Conservation (phyloP, 495 filamentous ascomycete genomes). For the Podospora pseudopauciseta region DNA sequence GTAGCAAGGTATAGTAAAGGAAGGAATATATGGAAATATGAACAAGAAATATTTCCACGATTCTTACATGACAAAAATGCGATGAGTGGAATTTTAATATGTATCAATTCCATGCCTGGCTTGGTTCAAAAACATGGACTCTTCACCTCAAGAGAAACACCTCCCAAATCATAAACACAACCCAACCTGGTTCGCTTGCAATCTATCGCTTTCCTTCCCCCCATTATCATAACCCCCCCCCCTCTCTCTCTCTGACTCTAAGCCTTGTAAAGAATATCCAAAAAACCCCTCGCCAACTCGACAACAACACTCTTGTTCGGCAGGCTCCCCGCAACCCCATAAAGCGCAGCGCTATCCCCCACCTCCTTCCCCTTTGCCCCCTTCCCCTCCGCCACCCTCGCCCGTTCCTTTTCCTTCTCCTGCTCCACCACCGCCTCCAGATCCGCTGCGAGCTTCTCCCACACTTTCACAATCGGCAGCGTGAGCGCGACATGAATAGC, state of each 20-base stretch:
- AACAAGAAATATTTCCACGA: background rate
- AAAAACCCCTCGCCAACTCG: constrained; percentile 83
- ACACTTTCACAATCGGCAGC: constrained; percentile 72
- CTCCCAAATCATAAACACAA: background rate
- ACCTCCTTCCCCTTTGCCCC: constrained; percentile 57
- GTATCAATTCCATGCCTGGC: too few relatives aligned
- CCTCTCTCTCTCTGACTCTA: constrained; percentile 28
- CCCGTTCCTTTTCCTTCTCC: constrained; percentile 66
- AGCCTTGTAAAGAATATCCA: constrained; percentile 95
- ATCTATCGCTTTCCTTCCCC: background rate
- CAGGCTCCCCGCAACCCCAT: constrained; percentile 91
- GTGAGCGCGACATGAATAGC: constrained; percentile 98
- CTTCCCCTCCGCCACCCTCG: constrained; percentile 67
- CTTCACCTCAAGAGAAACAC: background rate
- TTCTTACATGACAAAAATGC: background rate
- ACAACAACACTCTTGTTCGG: constrained; percentile 94
- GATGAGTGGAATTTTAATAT: too few relatives aligned
- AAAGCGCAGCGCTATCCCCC: constrained; percentile 81
- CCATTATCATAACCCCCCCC: background rate
- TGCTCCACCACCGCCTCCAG: constrained; percentile 72
- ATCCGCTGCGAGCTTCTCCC: constrained; percentile 74
- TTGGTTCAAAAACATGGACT: too few relatives aligned
- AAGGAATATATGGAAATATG: background rate
- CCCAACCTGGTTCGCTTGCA: background rate
- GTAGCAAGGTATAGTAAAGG: too few relatives aligned